phyloP scores from a whole-genome alignment of 768 basidiomycete genomes.

The Podaxis sp. region DNA sequence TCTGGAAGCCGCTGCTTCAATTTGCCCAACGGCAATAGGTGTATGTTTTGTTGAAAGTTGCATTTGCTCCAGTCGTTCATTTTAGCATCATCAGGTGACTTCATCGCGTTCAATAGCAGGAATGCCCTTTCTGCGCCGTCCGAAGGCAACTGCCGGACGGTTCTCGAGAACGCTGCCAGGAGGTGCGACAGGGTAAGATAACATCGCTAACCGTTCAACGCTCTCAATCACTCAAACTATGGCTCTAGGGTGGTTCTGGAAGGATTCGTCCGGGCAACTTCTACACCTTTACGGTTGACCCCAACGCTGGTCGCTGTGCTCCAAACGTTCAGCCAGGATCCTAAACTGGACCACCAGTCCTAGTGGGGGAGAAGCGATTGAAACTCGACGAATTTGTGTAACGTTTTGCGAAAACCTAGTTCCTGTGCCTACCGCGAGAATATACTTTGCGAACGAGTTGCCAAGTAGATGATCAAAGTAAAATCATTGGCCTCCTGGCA shows the following conservation, averaged over 20 bases:
- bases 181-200: neutral
- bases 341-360: neutral
- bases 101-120: neutral
- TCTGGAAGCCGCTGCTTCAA: conserved; percentile 3
- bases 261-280: neutral
- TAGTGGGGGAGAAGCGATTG: too few species aligned
- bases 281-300: neutral
- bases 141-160: neutral
- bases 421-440: too few species aligned
- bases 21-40: neutral
- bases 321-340: neutral
- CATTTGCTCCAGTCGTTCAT: neutral
- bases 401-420: too few species aligned
- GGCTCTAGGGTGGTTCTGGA: neutral
- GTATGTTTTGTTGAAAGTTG: neutral
- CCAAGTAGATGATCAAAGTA: too few species aligned
- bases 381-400: too few species aligned
- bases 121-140: neutral
- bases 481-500: too few species aligned
- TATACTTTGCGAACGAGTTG: too few species aligned
- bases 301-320: neutral
- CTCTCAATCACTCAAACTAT: neutral
- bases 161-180: neutral
- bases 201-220: neutral
- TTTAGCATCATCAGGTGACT: neutral